These are phyloP conservation scores for Tricladium varicosporioides DNA, from an alignment of 2,329 filamentous ascomycete species.

Conservation along the genomic window DNA sequence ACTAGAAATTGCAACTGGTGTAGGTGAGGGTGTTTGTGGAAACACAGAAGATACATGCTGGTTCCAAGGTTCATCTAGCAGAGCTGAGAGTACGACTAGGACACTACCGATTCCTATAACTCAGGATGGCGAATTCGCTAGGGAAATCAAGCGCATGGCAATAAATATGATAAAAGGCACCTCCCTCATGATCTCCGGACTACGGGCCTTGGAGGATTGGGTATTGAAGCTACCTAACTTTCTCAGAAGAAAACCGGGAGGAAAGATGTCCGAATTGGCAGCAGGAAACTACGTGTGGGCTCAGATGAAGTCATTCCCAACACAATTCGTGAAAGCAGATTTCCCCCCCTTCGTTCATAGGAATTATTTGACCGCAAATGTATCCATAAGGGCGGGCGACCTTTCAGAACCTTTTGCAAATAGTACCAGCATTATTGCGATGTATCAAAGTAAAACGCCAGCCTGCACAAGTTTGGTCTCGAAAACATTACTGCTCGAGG, in stretches of 20 bases:
- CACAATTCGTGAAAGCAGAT: slow-evolving; percentile 4
- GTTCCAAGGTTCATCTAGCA: too few species aligned
- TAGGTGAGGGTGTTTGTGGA: too few species aligned
- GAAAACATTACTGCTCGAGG: slow-evolving; percentile 18
- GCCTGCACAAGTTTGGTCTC: slow-evolving; percentile 6
- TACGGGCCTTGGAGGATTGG: background rate
- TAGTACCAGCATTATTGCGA: slow-evolving; percentile 12
- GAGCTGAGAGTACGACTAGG: too few species aligned
- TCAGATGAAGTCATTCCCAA: slow-evolving; percentile 2
- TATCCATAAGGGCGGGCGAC: background rate
- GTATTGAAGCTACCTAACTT: slow-evolving; percentile 2
- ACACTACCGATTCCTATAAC: too few species aligned
- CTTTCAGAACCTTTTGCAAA: slow-evolving; percentile 16
- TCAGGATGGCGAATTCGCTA: too few species aligned
- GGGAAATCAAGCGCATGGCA: too few species aligned
- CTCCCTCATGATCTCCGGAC: background rate
- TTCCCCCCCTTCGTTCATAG: slow-evolving; percentile 16
- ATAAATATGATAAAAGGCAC: slow-evolving; percentile 4
- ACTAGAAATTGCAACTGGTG: too few species aligned
- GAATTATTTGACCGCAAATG: background rate
- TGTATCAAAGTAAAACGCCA: slow-evolving; percentile 13
- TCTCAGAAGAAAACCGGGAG: slow-evolving; percentile 7
- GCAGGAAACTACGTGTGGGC: slow-evolving; percentile 12
- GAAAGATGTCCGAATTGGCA: slow-evolving; percentile 3
- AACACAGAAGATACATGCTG: too few species aligned